Conservation (phyloP, 1,284 basidiomycete genomes). For the Microbotryum intermedium region DNA sequence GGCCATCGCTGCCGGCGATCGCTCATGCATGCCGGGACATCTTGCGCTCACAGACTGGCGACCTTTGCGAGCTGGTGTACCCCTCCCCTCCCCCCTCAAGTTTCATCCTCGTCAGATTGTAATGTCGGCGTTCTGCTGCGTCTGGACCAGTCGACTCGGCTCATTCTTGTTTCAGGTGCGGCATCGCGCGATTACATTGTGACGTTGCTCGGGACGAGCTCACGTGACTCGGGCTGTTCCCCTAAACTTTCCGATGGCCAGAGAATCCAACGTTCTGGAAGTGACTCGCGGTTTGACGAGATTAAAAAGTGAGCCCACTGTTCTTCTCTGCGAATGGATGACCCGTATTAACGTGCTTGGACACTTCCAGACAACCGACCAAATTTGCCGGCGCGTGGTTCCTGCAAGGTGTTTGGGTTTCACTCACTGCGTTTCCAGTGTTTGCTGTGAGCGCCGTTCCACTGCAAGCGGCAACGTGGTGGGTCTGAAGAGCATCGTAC, state of each 20-base stretch:
- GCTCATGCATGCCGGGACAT: too few relatives aligned
- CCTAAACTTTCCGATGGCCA: constrained; percentile 22
- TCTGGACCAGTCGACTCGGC: constrained; percentile 60
- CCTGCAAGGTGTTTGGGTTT: constrained; percentile 65
- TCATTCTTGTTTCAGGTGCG: constrained; percentile 26
- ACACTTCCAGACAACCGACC: constrained; percentile 40
- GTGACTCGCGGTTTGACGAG: constrained; percentile 61
- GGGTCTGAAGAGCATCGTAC: not conserved
- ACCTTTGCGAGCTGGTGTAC: constrained; percentile 23
- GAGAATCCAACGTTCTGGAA: constrained; percentile 47
- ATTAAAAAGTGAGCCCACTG: constrained; percentile 46
- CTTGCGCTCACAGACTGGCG: not conserved
- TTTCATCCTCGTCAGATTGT: constrained; percentile 58
- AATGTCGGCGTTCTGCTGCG: constrained; percentile 47
- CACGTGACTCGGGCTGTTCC: constrained; percentile 2
- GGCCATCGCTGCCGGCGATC: too few relatives aligned
- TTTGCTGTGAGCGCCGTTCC: constrained; percentile 47
- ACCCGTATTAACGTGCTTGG: too few relatives aligned
- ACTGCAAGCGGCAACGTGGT: not conserved
- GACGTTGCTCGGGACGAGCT: constrained; percentile 37
- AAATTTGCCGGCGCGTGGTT: constrained; percentile 61
- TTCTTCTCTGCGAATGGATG: too few relatives aligned
- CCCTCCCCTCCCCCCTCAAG: constrained; percentile 39
- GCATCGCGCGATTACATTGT: not conserved
- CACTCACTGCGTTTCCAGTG: constrained; percentile 58